Evolutionary conservation across 1,139 yeast genomes (phyloP), one percentile per base, ranked within the genome.

Genomic region (Sugiyamaella sp.): DNA sequence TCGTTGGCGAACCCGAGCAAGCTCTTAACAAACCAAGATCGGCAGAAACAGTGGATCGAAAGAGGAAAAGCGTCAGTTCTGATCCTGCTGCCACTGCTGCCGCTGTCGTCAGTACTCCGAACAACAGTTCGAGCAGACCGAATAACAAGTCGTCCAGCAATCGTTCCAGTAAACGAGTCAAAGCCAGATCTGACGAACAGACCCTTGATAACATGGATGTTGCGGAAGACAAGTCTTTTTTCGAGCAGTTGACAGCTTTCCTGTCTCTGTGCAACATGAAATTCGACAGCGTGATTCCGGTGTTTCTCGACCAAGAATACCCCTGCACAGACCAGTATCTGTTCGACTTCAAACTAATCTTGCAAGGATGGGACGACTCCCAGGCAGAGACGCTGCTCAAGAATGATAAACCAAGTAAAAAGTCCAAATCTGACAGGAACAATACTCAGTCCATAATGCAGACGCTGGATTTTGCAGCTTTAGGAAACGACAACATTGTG

Each of bases 321-420:
- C 51, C 59, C 17, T 60, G 60, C 4, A 60, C 60, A 6, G 67
- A 66, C 42, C 65, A 57, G 45, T 63, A 57, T 27, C 60, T 70
- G n/a, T 48, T 57, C 3, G 81, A 77, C 58, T 73, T 81, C 53
- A 67, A 71, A 38, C 57, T 61, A 1, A 64, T 74, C 33, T 58
- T 81, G 14, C 69, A 69, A 16, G 64, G 66, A 21, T 81, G 86
- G 86, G 74, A 67, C 25, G 71, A 69, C 29, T 65, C 64, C 1
- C 64, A 71, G 19, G 64, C 67, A 0, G 66, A 63, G 1, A 41
- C 66, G 4, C 63, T 68, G 46, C 52, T 65, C 16, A 54, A 57
- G 24, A 48, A 54, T 4, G 64, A 58, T n/a, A 43, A 57, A 5
- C 54, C 54, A 16, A 25, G 57, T 5, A 43, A 46, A 17, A 53